Conservation (phyloP, 805 yeast species). For the Candida patagonica region DNA sequence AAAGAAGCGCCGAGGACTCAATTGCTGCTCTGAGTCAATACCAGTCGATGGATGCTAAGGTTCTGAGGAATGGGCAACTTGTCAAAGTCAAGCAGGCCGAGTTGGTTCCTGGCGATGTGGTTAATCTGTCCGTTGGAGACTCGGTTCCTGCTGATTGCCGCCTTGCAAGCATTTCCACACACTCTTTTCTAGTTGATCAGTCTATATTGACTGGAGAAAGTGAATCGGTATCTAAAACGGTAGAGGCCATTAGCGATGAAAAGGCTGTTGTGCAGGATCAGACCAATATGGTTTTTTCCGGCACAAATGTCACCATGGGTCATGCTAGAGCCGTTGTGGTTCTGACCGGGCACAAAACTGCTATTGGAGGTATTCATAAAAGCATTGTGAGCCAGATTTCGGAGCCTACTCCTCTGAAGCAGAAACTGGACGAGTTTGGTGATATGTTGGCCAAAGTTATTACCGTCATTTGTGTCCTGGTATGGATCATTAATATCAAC, state of each 20-base stretch:
- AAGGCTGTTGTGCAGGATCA: constrained; percentile 54
- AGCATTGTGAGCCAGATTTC: constrained; percentile 74
- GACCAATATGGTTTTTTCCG: constrained; percentile 80
- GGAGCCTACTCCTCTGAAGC: constrained; percentile 96
- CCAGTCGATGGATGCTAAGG: constrained; percentile 87
- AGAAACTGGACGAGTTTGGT: constrained; percentile 89
- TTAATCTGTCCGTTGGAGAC: constrained; percentile 57
- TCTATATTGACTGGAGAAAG: constrained; percentile 92
- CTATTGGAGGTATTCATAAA: constrained; percentile 85
- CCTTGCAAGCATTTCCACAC: constrained; percentile 50
- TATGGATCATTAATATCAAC: constrained; percentile 71
- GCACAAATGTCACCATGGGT: constrained; percentile 91
- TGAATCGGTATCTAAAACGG: constrained; percentile 72
- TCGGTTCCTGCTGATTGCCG: constrained; percentile 70
- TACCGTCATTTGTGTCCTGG: constrained; percentile 76
- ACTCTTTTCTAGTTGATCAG: constrained; percentile 77
- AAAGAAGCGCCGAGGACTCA: constrained; percentile 87
- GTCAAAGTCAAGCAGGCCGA: constrained; percentile 70
- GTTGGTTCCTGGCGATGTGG: constrained; percentile 75
- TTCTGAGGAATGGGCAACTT: constrained; percentile 69
- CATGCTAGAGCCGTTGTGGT: constrained; percentile 87
- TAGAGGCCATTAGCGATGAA: constrained; percentile 77
- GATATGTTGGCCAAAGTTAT: constrained; percentile 76
- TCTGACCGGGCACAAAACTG: constrained; percentile 79
- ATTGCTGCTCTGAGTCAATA: constrained; percentile 81